Evolutionary conservation across 129 eudicot genomes (phyloP).

Genomic region (sunflower (Helianthus annuus)): DNA sequence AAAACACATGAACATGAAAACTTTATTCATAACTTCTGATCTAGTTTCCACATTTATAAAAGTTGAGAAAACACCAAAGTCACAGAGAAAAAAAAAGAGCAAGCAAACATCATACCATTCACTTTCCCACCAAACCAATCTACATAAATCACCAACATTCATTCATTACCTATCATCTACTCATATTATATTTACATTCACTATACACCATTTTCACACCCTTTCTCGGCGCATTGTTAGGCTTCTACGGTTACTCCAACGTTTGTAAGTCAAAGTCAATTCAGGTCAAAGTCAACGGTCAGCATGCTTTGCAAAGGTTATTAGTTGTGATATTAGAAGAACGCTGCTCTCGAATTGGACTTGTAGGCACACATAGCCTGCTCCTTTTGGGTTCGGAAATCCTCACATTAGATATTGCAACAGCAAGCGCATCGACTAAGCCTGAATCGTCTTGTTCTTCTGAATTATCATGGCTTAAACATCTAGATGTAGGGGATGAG

Average conservation of each 20-base stretch:
- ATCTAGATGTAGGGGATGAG: slow-evolving; percentile 29
- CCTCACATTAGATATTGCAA: slow-evolving; percentile 78
- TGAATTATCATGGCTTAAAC: slow-evolving; percentile 31
- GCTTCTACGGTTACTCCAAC: slow-evolving; percentile 22
- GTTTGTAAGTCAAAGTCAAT: slow-evolving; percentile 14
- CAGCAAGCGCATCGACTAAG: slow-evolving; percentile 77
- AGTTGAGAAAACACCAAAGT: background rate
- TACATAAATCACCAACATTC: slow-evolving; percentile 26
- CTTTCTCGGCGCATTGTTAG: slow-evolving; percentile 22
- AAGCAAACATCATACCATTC: background rate
- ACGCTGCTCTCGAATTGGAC: slow-evolving; percentile 74
- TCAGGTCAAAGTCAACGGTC: slow-evolving; percentile 34
- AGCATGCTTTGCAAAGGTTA: slow-evolving; percentile 91
- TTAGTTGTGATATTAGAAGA: slow-evolving; percentile 65
- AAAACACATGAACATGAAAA: slow-evolving; percentile 26
- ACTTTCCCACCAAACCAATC: slow-evolving; percentile 11
- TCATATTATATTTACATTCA: slow-evolving; percentile 36
- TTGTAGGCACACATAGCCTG: slow-evolving; percentile 63
- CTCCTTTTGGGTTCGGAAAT: slow-evolving; percentile 91
- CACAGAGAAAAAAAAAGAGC: too few species aligned
- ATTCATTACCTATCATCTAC: slow-evolving; percentile 21
- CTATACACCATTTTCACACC: slow-evolving; percentile 33
- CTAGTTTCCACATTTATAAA: slow-evolving; percentile 9
- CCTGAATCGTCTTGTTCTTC: slow-evolving; percentile 60
- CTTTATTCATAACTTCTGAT: slow-evolving; percentile 23